Evolutionary conservation across 139 green algal genomes (phyloP).

Genomic region (Pedinophyceae sp.): DNA sequence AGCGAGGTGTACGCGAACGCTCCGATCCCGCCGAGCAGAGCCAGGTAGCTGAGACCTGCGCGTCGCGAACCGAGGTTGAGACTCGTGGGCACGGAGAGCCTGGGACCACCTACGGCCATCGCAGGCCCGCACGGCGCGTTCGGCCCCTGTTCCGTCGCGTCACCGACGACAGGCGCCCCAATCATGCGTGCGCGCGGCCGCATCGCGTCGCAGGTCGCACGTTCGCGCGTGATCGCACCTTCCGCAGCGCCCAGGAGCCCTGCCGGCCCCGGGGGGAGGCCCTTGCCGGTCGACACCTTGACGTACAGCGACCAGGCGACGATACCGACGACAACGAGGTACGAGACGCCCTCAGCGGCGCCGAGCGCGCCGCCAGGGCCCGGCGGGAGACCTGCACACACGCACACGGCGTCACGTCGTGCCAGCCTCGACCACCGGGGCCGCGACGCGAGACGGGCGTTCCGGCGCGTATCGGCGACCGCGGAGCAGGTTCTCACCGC

Average conservation of each 20-base stretch:
- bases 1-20: neutral
- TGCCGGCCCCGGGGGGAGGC: constrained; percentile 37
- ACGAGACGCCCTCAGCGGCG: constrained; percentile 39
- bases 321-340: constrained; percentile 30
- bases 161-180: no score
- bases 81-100: no score
- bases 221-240: no score
- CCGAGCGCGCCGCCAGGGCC: constrained; percentile 40
- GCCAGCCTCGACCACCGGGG: no score
- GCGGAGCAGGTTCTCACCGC: neutral
- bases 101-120: no score
- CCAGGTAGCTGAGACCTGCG: neutral
- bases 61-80: no score
- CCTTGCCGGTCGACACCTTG: constrained; percentile 7
- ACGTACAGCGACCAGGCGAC: constrained; percentile 13
- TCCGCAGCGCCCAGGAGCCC: constrained; percentile 38
- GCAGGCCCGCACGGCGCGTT: no score
- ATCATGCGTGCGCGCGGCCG: no score
- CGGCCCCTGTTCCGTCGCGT: no score
- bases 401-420: neutral
- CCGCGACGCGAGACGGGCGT: neutral
- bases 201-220: no score
- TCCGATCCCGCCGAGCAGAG: neutral
- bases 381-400: constrained; percentile 28
- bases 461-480: neutral